Base-by-base conservation (phyloP, 768 basidiomycete species). In the Mycena capillaripes region DNA sequence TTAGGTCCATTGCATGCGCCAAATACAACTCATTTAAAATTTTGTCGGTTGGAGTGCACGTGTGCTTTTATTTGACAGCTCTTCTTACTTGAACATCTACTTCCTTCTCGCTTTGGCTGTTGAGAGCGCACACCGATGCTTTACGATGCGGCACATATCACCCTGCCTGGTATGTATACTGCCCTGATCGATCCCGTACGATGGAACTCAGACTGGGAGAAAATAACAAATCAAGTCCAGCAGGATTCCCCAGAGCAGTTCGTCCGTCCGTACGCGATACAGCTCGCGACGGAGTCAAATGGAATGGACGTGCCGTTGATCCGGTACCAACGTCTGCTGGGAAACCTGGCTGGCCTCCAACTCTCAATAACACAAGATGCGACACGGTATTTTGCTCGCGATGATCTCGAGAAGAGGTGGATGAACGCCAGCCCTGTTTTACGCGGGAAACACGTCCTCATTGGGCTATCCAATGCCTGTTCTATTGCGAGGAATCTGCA, bases 1-100 rank as follows among this genome's bases (percentile, higher is more conserved):
- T 19, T 64, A 87, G 86, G 78, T 88, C 19, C 88, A 89, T 62
- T 89, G 88, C 77, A 88, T 6, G 36, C 6, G 6, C 6, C 36
- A 36, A 36, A 6, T 36, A 12, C 12, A 36, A 36, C 12, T 36
- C 12, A 6, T 36, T 36, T 36, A 12, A 36, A 36, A 6, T 12
- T 36, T n/a, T n/a, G n/a, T n/a, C n/a, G n/a, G 36, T 6, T 36
- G 6, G 7, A 36, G 36, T 36, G 36, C 36, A 36, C 36, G 36
- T 36, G 36, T n/a, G n/a, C n/a, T n/a, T n/a, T n/a, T n/a, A n/a
- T n/a, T n/a, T n/a, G n/a, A n/a, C n/a, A n/a, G n/a, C n/a, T n/a
- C n/a, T n/a, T n/a, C n/a, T n/a, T n/a, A n/a, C n/a, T n/a, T n/a
- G n/a, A n/a, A n/a, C n/a, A n/a, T n/a, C n/a, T 38, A 16, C 38